A percentile compares a stretch with the other conserved stretches of the same genome.
Conservation (phyloP, 2,329 filamentous ascomycete genomes). For the Sclerotinia glacialis region DNA sequence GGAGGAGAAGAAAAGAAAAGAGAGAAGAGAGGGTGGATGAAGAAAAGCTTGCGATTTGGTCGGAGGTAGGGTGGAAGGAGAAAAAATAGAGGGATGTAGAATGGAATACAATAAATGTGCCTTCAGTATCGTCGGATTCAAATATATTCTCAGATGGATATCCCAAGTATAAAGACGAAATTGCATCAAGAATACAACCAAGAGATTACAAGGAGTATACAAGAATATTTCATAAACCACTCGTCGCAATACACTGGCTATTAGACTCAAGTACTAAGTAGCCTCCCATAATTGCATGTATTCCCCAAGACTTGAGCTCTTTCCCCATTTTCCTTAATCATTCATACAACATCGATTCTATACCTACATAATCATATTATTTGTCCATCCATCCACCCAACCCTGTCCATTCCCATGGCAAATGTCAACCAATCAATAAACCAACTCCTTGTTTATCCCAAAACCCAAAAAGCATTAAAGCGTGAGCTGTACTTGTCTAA, state of each 20-base stretch:
- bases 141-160: no score
- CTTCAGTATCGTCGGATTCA: no score
- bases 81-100: no score
- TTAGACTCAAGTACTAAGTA: neutral
- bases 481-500: conserved; percentile 16
- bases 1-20: no score
- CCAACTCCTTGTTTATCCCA: neutral
- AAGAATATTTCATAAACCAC: neutral
- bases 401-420: neutral
- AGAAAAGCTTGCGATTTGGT: no score
- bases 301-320: neutral
- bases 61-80: no score
- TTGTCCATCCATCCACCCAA: neutral
- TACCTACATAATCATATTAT: conserved; percentile 13
- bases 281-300: neutral
- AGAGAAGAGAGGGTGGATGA: no score
- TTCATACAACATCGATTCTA: conserved; percentile 4
- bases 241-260: neutral
- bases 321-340: neutral
- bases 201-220: neutral
- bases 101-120: no score
- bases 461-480: conserved; percentile 10
- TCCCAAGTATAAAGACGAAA: neutral
- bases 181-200: neutral
- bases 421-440: neutral